Conservation (phyloP, 2,329 filamentous ascomycete species). For the Stachybotrys chlorohalonatus region DNA sequence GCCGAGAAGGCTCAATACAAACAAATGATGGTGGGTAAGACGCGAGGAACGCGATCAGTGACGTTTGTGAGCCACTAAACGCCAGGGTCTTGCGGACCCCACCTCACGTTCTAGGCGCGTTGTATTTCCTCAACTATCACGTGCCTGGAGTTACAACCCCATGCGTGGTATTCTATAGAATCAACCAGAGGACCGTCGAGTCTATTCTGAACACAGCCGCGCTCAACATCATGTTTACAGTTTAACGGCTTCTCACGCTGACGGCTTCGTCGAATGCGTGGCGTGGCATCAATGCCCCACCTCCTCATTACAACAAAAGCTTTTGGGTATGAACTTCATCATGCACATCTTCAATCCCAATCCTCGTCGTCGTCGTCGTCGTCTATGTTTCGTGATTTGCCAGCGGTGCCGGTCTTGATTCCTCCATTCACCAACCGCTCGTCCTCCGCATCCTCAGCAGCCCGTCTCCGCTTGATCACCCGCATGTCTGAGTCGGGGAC, state of each 20-base stretch:
- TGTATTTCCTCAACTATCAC: background rate
- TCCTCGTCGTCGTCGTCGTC: slow-evolving; percentile 55
- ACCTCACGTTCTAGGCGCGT: background rate
- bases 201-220: no score
- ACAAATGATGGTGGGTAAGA: background rate
- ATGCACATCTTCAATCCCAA: slow-evolving; percentile 17
- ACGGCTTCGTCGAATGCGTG: no score
- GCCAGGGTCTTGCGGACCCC: background rate
- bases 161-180: no score
- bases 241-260: no score
- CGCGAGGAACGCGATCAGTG: background rate
- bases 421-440: slow-evolving; percentile 41
- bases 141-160: no score
- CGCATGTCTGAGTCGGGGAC: slow-evolving; percentile 71
- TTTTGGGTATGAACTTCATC: background rate
- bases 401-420: slow-evolving; percentile 41
- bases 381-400: slow-evolving; percentile 29
- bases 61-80: background rate
- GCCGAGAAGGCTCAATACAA: background rate
- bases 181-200: no score
- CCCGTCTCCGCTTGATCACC: slow-evolving; percentile 52
- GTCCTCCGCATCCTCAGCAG: slow-evolving; percentile 52
- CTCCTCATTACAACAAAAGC: no score
- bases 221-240: no score
- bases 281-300: no score